Evolutionary conservation across 108 stramenopile species (phyloP).

Genomic region (Nannochloropsis granulata): DNA sequence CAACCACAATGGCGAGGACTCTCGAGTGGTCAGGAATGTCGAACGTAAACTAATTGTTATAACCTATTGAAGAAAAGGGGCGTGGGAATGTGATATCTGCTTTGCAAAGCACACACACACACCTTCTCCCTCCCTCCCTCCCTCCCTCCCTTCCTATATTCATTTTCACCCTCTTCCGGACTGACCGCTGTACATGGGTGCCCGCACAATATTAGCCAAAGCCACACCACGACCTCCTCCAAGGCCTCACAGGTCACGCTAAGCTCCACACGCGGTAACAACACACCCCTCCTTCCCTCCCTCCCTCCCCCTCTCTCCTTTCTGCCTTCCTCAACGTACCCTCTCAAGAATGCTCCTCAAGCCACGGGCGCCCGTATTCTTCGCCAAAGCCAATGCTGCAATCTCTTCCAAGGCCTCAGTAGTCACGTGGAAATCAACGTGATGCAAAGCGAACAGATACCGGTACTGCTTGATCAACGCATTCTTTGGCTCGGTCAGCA

Average conservation of each 20-base stretch:
- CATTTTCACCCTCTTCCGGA: too few species aligned
- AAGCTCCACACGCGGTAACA: background rate
- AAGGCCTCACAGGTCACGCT: too few species aligned
- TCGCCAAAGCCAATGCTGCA: slow-evolving; percentile 63
- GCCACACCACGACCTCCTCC: too few species aligned
- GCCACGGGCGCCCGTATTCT: slow-evolving; percentile 88
- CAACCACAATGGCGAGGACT: too few species aligned
- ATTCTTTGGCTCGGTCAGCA: slow-evolving; percentile 86
- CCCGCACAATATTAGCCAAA: too few species aligned
- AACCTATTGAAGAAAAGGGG: too few species aligned
- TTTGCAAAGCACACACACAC: background rate
- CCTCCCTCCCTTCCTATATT: too few species aligned
- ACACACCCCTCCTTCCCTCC: background rate
- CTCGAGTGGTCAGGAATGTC: too few species aligned
- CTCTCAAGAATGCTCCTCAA: slow-evolving; percentile 81
- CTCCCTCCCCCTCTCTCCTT: background rate
- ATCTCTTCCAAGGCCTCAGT: slow-evolving; percentile 75
- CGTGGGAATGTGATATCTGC: background rate
- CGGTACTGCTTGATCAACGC: slow-evolving; percentile 90
- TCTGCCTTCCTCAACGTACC: background rate
- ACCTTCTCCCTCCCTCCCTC: too few species aligned
- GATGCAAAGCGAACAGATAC: slow-evolving; percentile 79
- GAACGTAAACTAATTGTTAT: too few species aligned
- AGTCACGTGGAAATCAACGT: slow-evolving; percentile 84
- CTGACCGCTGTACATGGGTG: too few species aligned